phyloP scores from a whole-genome alignment of 1,284 basidiomycete genomes.

The Leccinum glutinopallens region DNA sequence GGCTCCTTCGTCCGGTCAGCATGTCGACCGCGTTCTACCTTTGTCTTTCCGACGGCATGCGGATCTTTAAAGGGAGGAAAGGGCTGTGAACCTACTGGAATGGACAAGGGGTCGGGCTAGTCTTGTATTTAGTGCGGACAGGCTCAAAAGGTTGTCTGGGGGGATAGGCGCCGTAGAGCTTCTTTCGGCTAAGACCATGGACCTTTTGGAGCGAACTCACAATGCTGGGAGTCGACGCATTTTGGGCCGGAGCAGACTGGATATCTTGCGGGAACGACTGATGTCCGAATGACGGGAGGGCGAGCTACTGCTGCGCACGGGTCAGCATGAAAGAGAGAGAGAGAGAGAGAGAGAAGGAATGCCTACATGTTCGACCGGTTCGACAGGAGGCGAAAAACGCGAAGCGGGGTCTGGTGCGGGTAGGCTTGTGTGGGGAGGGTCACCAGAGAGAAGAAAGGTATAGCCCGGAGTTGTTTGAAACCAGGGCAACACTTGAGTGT shows the following conservation, averaged over 20 bases:
- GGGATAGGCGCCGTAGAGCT: slow-evolving; percentile 56
- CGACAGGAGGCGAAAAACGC: background rate
- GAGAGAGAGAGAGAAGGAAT: background rate
- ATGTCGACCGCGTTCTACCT: slow-evolving; percentile 31
- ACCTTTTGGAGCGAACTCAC: slow-evolving; percentile 58
- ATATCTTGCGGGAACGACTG: slow-evolving; percentile 35
- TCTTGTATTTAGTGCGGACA: slow-evolving; percentile 36
- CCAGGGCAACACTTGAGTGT: slow-evolving; percentile 39
- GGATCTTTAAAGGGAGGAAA: slow-evolving; percentile 23
- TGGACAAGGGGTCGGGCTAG: slow-evolving; percentile 34
- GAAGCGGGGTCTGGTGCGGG: background rate
- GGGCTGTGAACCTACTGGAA: slow-evolving; percentile 30
- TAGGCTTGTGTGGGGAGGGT: slow-evolving; percentile 13
- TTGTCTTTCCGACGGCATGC: slow-evolving; percentile 23
- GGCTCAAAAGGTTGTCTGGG: slow-evolving; percentile 51
- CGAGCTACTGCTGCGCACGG: slow-evolving; percentile 21
- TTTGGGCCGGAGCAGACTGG: slow-evolving; percentile 8
- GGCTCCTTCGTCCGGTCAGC: slow-evolving; percentile 27
- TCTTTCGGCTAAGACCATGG: slow-evolving; percentile 64
- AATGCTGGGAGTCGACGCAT: slow-evolving; percentile 40
- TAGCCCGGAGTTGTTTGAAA: slow-evolving; percentile 40
- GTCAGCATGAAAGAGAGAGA: slow-evolving; percentile 18
- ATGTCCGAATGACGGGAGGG: slow-evolving; percentile 32
- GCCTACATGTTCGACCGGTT: slow-evolving; percentile 22
- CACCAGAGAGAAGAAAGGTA: slow-evolving; percentile 39